Conservation (phyloP, 2,329 filamentous ascomycete species). For the Diaporthe eres region DNA sequence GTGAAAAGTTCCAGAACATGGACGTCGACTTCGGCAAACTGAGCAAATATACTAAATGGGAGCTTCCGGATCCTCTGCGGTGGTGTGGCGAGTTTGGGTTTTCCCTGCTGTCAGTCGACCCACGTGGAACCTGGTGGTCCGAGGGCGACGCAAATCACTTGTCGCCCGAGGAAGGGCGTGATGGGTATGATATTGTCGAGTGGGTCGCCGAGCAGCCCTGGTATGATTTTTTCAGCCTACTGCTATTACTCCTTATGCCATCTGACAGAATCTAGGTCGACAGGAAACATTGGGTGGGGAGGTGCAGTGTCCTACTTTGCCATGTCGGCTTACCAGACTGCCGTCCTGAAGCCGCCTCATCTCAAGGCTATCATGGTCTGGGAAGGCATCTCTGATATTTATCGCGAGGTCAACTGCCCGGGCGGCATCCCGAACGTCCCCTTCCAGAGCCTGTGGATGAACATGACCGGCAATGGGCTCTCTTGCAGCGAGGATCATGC, state of each 20-base stretch:
- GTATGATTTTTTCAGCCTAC: neutral
- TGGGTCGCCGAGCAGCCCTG: neutral
- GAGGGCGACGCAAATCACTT: neutral
- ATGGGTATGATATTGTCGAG: neutral
- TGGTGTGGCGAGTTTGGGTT: neutral
- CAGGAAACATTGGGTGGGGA: neutral
- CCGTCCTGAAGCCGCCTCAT: neutral
- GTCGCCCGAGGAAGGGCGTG: neutral
- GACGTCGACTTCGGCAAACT: neutral
- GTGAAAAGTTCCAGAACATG: neutral
- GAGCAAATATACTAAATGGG: neutral
- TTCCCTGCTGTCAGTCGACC: neutral
- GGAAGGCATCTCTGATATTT: neutral
- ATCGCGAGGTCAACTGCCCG: neutral
- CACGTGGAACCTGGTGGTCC: neutral
- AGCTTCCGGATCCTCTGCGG: neutral
- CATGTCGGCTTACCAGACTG: neutral
- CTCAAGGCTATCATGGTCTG: neutral
- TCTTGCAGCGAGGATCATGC: neutral
- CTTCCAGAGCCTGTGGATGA: neutral
- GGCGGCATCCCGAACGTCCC: neutral
- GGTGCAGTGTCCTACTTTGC: neutral
- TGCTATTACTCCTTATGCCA: fast-evolving
- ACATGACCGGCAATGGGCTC: neutral
- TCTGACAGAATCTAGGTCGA: neutral